These are phyloP conservation scores for Saccharomycopsis babjevae DNA, from an alignment of 805 yeast genomes.

Conservation along the genomic window DNA sequence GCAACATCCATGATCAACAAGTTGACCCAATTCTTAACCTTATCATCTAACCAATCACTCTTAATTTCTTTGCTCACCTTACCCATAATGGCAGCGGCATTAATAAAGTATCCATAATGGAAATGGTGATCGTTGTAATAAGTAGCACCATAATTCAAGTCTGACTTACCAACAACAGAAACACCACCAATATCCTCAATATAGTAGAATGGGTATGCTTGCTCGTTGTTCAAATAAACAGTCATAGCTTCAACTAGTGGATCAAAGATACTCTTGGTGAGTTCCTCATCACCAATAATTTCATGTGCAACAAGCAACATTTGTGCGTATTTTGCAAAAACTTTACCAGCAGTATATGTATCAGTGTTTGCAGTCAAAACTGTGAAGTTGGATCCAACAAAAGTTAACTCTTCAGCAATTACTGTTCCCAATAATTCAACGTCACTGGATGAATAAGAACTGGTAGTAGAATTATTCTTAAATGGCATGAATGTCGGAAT, in stretches of 20 bases:
- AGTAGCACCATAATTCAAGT: conserved; percentile 58
- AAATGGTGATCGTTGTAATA: conserved; percentile 82
- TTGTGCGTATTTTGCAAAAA: conserved; percentile 47
- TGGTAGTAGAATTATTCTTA: conserved; percentile 25
- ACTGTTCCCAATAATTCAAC: conserved; percentile 28
- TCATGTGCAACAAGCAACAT: conserved; percentile 42
- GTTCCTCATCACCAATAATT: conserved; percentile 34
- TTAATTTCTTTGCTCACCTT: conserved; percentile 39
- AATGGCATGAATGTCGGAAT: conserved; percentile 22
- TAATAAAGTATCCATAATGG: conserved; percentile 77
- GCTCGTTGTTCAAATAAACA: conserved; percentile 31
- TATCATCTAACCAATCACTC: conserved; percentile 38
- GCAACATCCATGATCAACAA: conserved; percentile 56
- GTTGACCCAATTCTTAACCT: conserved; percentile 48
- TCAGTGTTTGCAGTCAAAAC: conserved; percentile 31
- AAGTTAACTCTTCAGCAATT: conserved; percentile 38
- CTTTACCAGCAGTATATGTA: conserved; percentile 44
- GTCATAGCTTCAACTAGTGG: conserved; percentile 36
- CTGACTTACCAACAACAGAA: conserved; percentile 40
- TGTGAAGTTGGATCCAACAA: conserved; percentile 29
- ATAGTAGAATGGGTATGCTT: conserved; percentile 40
- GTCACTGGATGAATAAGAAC: conserved; percentile 33
- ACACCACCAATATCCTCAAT: conserved; percentile 51
- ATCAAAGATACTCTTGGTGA: conserved; percentile 28
- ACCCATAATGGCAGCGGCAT: conserved; percentile 76